These are phyloP conservation scores for Lachnellula occidentalis DNA, from an alignment of 2,329 filamentous ascomycete species.

Conservation along the genomic window DNA sequence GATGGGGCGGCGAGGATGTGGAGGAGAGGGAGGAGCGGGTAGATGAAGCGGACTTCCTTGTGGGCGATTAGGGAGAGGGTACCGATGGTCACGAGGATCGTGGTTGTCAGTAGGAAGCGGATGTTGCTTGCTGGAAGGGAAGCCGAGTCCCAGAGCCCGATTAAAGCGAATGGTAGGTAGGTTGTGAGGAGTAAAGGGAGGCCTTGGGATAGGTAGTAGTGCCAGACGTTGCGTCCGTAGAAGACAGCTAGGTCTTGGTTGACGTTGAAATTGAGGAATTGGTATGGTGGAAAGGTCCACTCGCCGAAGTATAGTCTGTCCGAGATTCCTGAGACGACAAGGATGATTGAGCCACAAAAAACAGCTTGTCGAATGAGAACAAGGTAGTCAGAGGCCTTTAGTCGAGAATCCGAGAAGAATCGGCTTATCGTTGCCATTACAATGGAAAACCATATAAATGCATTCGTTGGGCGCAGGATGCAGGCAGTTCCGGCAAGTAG, in stretches of 20 bases:
- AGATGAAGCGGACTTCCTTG: slow-evolving; percentile 97
- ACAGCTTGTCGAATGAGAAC: slow-evolving; percentile 58
- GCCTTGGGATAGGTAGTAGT: slow-evolving; percentile 91
- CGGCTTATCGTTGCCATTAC: slow-evolving; percentile 46
- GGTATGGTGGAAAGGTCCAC: slow-evolving; percentile 84
- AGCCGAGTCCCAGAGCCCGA: slow-evolving; percentile 50
- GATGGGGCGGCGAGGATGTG: slow-evolving; percentile 72
- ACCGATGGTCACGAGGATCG: slow-evolving; percentile 54
- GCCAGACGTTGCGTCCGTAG: slow-evolving; percentile 84
- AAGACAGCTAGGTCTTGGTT: slow-evolving; percentile 83
- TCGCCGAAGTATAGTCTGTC: slow-evolving; percentile 76
- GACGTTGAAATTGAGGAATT: slow-evolving; percentile 88
- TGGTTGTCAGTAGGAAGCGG: slow-evolving; percentile 39
- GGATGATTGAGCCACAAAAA: slow-evolving; percentile 57
- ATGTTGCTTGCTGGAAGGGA: slow-evolving; percentile 34
- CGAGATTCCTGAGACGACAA: slow-evolving; percentile 58
- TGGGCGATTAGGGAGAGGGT: slow-evolving; percentile 77
- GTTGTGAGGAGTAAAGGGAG: slow-evolving; percentile 82
- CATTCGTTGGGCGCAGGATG: slow-evolving; percentile 82
- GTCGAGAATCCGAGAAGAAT: slow-evolving; percentile 37
- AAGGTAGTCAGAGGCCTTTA: slow-evolving; percentile 33
- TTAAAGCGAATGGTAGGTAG: slow-evolving; percentile 67
- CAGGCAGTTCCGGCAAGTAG: slow-evolving; percentile 75
- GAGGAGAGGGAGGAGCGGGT: slow-evolving; percentile 82
- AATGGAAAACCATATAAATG: slow-evolving; percentile 75